These are phyloP conservation scores for Skeletonema potamos DNA, from an alignment of 108 stramenopile species.

Conservation along the genomic window DNA sequence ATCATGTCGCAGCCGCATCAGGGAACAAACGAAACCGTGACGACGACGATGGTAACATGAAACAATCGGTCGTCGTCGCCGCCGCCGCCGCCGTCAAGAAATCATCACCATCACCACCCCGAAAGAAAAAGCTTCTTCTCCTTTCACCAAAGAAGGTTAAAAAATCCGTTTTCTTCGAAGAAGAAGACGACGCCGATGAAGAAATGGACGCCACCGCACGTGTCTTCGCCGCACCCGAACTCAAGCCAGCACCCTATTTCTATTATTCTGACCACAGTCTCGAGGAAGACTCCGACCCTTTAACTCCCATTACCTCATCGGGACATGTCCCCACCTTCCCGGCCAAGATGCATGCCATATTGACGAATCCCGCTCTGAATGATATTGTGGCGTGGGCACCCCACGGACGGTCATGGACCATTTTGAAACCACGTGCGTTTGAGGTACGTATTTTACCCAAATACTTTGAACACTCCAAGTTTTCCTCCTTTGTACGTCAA, in stretches of 20 bases:
- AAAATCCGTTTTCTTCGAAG: background rate
- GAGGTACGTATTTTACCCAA: constrained; percentile 56
- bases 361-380: constrained; percentile 50
- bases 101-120: background rate
- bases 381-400: constrained; percentile 71
- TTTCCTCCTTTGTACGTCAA: constrained; percentile 49
- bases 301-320: constrained; percentile 58
- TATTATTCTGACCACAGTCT: constrained; percentile 61
- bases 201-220: constrained; percentile 18
- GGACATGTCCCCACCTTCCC: constrained; percentile 74
- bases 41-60: background rate
- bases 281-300: constrained; percentile 59
- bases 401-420: constrained; percentile 72
- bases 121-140: too few species aligned
- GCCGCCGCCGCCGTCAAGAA: too few species aligned
- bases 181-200: background rate
- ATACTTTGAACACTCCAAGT: constrained; percentile 73
- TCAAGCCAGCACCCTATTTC: constrained; percentile 51
- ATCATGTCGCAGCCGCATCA: background rate
- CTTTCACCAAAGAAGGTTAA: too few species aligned
- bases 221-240: constrained; percentile 22
- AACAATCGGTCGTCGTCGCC: too few species aligned
- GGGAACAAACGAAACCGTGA: background rate
- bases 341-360: constrained; percentile 77
- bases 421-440: constrained; percentile 76